Conservation (phyloP, 768 basidiomycete species). For the Termitomyces sp. region DNA sequence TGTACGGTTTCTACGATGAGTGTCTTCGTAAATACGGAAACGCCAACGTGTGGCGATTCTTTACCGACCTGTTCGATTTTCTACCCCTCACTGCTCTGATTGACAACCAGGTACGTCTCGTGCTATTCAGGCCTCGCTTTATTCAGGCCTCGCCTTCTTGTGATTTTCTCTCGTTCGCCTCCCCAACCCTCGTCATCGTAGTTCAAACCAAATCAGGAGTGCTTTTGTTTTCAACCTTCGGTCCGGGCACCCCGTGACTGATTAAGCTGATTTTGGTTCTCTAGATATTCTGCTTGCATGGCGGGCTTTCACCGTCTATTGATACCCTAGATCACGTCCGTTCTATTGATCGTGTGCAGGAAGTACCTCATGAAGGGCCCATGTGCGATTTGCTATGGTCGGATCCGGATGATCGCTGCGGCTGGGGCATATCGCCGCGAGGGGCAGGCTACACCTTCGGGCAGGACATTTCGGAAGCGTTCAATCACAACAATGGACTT, state of each 20-base stretch:
- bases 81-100: conserved; percentile 96
- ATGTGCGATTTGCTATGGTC: conserved; percentile 99
- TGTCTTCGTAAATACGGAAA: conserved; percentile 99
- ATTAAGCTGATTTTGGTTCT: conserved; percentile 14
- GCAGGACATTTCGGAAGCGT: conserved; percentile 97
- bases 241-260: conserved; percentile 12
- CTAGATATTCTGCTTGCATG: conserved; percentile 98
- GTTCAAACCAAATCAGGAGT: conserved; percentile 8
- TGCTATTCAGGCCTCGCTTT: conserved; percentile 1
- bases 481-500: conserved; percentile 98
- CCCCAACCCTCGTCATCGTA: conserved; percentile 1
- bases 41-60: conserved; percentile 99
- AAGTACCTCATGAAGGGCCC: conserved; percentile 98
- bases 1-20: conserved; percentile 99
- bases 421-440: conserved; percentile 98
- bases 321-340: conserved; percentile 99
- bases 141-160: conserved; percentile 1
- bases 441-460: conserved; percentile 99
- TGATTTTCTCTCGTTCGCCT: conserved; percentile 5
- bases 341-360: conserved; percentile 97
- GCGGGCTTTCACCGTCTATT: conserved; percentile 96
- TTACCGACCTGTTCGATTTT: conserved; percentile 98
- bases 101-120: conserved; percentile 88
- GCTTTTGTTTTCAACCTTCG: conserved; percentile 5
- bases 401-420: conserved; percentile 98